phyloP scores from a whole-genome alignment of 1,139 yeast genomes.

The Magnusiomyces suaveolens region DNA sequence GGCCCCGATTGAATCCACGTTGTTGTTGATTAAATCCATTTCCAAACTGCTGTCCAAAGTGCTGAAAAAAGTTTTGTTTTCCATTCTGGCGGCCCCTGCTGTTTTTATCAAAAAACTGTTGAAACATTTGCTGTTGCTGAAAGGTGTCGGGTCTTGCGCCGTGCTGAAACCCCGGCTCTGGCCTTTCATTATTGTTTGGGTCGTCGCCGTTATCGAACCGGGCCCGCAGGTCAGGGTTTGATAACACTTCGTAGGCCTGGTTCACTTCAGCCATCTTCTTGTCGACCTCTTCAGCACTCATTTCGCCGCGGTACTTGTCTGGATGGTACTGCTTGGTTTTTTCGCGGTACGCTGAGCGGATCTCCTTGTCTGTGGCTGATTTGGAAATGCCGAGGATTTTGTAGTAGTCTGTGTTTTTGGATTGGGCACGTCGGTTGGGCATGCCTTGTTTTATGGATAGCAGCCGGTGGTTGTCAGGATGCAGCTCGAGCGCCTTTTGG shows the following conservation, averaged over 20 bases:
- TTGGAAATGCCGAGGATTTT: constrained; percentile 60
- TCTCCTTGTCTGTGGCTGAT: constrained; percentile 61
- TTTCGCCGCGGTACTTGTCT: constrained; percentile 68
- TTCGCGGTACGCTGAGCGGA: constrained; percentile 72
- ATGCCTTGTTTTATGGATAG: constrained; percentile 45
- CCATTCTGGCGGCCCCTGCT: background rate
- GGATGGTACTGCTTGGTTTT: constrained; percentile 82
- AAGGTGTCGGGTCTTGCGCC: background rate
- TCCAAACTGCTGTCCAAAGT: background rate
- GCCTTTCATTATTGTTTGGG: constrained; percentile 37
- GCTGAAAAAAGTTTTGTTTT: background rate
- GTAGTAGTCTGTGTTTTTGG: constrained; percentile 66
- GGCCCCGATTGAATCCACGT: background rate
- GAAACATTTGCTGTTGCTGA: constrained; percentile 1
- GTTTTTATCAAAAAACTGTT: background rate
- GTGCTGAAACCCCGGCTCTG: background rate
- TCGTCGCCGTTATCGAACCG: constrained; percentile 60
- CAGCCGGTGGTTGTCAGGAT: constrained; percentile 39
- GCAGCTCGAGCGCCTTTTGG: constrained; percentile 35
- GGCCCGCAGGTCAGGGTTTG: constrained; percentile 53
- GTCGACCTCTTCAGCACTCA: constrained; percentile 64
- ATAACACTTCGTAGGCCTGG: constrained; percentile 81
- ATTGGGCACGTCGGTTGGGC: constrained; percentile 43
- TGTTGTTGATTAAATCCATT: background rate
- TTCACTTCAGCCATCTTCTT: constrained; percentile 84